Percentiles rank a stretch among this genome's conserved stretches.
phyloP scores from a whole-genome alignment of 257 asterid genomes.

The Solanum bulbocastanum region DNA sequence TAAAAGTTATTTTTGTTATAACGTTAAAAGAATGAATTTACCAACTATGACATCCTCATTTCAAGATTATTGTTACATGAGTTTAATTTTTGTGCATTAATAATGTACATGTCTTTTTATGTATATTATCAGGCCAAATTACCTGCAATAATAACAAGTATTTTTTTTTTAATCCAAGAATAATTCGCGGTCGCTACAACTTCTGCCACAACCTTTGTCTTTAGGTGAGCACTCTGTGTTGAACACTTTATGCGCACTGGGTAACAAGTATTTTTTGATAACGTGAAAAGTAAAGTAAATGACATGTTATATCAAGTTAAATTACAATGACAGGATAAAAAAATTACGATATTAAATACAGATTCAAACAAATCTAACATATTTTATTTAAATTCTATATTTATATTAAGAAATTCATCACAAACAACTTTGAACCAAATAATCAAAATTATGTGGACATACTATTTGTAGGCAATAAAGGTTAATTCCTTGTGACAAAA shows the following conservation, averaged over 20 bases:
- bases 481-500: neutral
- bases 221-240: no score
- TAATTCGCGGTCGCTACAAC: no score
- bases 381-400: neutral
- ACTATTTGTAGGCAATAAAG: neutral
- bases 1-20: no score
- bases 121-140: neutral
- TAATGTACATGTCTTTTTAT: neutral
- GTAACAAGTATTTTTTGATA: neutral
- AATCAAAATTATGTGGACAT: neutral
- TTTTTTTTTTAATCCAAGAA: neutral
- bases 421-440: neutral
- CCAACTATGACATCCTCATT: no score
- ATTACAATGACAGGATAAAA: no score
- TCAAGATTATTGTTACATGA: no score
- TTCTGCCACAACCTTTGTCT: no score
- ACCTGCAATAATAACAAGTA: neutral
- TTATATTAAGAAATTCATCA: neutral
- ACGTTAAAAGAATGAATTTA: no score
- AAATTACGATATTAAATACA: neutral
- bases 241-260: no score
- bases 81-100: no score
- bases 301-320: neutral
- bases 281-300: neutral
- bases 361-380: neutral